Percentiles rank a stretch among this genome's conserved stretches.
Evolutionary conservation across 345 rosid species (phyloP).

Genomic region (Heritiera littoralis): DNA sequence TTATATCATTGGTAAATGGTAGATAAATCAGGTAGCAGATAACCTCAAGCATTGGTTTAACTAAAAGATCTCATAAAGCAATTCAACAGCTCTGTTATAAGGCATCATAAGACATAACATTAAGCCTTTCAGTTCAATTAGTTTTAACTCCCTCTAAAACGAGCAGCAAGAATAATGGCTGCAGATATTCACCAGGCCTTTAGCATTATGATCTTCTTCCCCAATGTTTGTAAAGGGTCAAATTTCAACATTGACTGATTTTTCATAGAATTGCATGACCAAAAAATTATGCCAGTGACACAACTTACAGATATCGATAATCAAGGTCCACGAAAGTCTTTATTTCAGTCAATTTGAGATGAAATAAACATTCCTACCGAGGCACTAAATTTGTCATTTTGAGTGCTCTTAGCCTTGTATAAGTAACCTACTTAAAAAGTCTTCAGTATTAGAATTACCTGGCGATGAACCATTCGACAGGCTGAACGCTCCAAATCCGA

Average conservation of each 20-base stretch:
- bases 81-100: background rate
- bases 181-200: conserved; percentile 4
- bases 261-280: background rate
- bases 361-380: background rate
- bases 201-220: background rate
- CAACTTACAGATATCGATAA: background rate
- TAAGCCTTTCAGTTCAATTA: background rate
- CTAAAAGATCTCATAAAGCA: background rate
- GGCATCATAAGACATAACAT: background rate
- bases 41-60: background rate
- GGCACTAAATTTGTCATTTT: background rate
- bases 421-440: background rate
- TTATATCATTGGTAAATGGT: background rate
- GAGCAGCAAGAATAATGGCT: background rate
- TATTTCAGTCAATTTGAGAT: background rate
- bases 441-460: conserved; percentile 45
- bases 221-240: background rate
- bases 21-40: background rate
- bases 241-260: conserved; percentile 6
- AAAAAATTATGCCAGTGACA: background rate
- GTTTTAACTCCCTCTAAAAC: background rate
- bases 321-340: background rate
- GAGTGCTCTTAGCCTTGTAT: background rate
- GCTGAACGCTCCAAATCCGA: conserved; percentile 95
- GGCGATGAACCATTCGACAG: conserved; percentile 93